These are phyloP conservation scores for Aspergillus fructus DNA, from an alignment of 2,329 filamentous ascomycete species.

Conservation along the genomic window DNA sequence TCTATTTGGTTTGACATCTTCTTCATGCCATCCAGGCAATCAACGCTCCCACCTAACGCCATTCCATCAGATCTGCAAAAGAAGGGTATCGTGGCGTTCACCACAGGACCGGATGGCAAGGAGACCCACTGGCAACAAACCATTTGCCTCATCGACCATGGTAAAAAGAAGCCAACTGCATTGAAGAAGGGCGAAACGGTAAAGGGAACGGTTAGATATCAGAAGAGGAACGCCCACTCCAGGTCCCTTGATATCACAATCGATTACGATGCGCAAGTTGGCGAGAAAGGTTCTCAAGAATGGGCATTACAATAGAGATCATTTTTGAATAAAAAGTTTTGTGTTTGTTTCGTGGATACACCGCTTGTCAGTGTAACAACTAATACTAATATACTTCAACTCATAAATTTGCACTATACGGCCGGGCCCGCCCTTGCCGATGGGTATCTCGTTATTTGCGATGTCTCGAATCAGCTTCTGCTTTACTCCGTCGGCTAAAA, in stretches of 20 bases:
- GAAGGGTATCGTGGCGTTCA: conserved; percentile 72
- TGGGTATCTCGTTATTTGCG: conserved; percentile 7
- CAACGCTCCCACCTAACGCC: conserved; percentile 54
- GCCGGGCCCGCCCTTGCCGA: neutral
- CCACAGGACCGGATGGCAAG: conserved; percentile 73
- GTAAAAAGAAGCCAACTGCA: conserved; percentile 47
- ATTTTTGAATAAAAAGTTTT: conserved; percentile 13
- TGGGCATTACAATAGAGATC: conserved; percentile 41
- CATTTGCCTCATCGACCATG: conserved; percentile 66
- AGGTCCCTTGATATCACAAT: conserved; percentile 66
- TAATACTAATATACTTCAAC: neutral
- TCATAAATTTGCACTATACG: neutral
- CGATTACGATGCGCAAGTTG: conserved; percentile 56
- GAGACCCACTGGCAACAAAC: conserved; percentile 92
- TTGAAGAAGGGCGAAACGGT: conserved; percentile 59
- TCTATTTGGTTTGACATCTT: conserved; percentile 93
- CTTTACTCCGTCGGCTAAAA: conserved; percentile 10
- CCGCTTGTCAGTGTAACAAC: neutral
- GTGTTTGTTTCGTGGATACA: neutral
- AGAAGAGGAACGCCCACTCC: conserved; percentile 67
- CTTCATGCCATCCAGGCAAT: conserved; percentile 66
- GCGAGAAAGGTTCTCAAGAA: conserved; percentile 41
- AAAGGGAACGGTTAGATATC: conserved; percentile 68
- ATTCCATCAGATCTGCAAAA: conserved; percentile 61
- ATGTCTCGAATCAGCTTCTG: conserved; percentile 1